These are phyloP conservation scores for Beauveria asiatica DNA, from an alignment of 2,329 filamentous ascomycete genomes.

Conservation along the genomic window DNA sequence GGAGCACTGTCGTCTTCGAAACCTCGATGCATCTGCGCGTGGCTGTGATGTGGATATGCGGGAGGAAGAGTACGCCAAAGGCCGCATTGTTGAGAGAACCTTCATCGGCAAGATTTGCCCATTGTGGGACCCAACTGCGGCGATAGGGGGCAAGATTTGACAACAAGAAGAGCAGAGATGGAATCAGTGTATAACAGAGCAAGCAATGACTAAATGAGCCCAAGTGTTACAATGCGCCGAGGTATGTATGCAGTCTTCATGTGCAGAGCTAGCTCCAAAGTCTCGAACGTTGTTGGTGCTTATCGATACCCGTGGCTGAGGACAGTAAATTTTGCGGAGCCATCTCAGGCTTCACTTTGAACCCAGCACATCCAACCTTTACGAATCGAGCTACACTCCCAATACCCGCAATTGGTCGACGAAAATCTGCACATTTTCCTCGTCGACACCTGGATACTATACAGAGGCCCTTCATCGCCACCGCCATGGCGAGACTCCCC, in stretches of 20 bases:
- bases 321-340: conserved; percentile 10
- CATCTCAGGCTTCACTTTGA: conserved; percentile 5
- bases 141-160: neutral
- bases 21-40: neutral
- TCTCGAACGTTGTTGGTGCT: neutral
- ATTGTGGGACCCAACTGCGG: neutral
- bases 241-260: conserved; percentile 2
- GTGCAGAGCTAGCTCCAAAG: neutral
- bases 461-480: neutral
- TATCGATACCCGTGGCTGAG: conserved; percentile 2
- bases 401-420: neutral
- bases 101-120: conserved; percentile 1
- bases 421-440: neutral
- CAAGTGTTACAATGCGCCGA: neutral
- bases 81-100: conserved; percentile 5
- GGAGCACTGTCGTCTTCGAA: neutral
- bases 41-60: neutral
- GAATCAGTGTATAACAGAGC: neutral
- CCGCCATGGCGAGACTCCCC: conserved; percentile 23
- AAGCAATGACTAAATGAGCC: no score
- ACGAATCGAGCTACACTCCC: neutral
- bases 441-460: neutral
- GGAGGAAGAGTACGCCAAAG: neutral
- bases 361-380: neutral
- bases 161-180: neutral